phyloP scores from a whole-genome alignment of 129 eudicot genomes.

The carrot (Daucus carota) region DNA sequence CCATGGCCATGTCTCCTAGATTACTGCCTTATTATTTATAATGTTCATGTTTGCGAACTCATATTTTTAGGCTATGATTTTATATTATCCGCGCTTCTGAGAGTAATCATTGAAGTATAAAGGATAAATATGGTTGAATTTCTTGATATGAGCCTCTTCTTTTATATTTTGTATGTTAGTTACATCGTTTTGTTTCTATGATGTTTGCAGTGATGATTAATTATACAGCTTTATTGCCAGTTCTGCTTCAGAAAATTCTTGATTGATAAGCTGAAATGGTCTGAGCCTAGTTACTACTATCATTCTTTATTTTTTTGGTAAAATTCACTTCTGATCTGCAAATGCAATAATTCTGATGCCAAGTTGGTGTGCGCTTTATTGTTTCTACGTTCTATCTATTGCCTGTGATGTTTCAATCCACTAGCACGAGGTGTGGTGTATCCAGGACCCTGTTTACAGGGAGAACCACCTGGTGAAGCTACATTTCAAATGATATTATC shows the following conservation, averaged over 20 bases:
- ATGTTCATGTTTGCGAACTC: too few relatives aligned
- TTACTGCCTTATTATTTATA: too few relatives aligned
- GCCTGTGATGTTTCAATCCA: slow-evolving; percentile 24
- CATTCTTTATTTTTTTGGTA: neutral
- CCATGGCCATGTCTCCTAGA: too few relatives aligned
- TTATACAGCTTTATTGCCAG: slow-evolving; percentile 73
- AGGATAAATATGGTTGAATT: slow-evolving; percentile 75
- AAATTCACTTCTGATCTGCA: too few relatives aligned
- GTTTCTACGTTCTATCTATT: neutral
- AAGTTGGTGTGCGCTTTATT: too few relatives aligned
- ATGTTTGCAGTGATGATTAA: neutral
- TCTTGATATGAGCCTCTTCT: slow-evolving; percentile 81
- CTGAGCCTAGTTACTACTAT: slow-evolving; percentile 43
- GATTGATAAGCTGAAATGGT: slow-evolving; percentile 73
- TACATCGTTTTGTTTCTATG: neutral
- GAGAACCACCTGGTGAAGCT: slow-evolving; percentile 33
- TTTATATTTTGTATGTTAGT: neutral
- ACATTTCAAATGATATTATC: slow-evolving; percentile 12
- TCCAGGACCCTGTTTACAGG: slow-evolving; percentile 36
- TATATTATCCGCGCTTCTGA: slow-evolving; percentile 92
- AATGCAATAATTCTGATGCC: too few relatives aligned
- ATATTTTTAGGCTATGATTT: slow-evolving; percentile 39
- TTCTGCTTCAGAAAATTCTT: slow-evolving; percentile 89
- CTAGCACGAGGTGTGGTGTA: slow-evolving; percentile 24
- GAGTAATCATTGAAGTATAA: slow-evolving; percentile 53